Conservation (phyloP, 2,329 filamentous ascomycete genomes). For the Nannizziopsis arthrosporioides region DNA sequence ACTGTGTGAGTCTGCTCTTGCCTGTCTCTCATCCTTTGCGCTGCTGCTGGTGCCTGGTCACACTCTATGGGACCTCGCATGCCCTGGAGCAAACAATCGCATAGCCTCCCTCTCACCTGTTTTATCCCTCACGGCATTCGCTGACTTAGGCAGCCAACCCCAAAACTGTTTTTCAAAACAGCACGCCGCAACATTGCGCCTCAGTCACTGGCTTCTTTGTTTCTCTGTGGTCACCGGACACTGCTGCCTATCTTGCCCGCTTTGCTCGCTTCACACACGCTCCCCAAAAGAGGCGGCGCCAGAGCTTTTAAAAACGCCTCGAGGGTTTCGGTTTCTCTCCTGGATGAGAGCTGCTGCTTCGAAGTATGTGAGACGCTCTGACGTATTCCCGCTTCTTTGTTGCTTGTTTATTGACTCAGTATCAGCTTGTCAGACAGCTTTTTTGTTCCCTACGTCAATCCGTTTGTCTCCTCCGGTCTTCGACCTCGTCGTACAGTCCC, state of each 20-base stretch:
- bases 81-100: too few species aligned
- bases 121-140: too few species aligned
- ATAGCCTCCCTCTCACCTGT: too few species aligned
- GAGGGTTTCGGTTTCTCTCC: not conserved
- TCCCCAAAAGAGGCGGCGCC: not conserved
- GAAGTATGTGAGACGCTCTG: not conserved
- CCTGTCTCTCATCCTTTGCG: too few species aligned
- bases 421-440: not conserved
- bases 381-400: not conserved
- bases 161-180: too few species aligned
- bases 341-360: slow-evolving; percentile 3
- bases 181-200: not conserved
- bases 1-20: too few species aligned
- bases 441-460: not conserved
- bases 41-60: too few species aligned
- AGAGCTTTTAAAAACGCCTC: slow-evolving; percentile 5
- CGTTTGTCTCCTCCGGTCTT: not conserved
- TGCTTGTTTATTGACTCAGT: not conserved
- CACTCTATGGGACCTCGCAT: too few species aligned
- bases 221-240: not conserved
- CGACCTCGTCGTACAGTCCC: not conserved
- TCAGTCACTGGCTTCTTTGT: not conserved
- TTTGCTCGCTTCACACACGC: not conserved
- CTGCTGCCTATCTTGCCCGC: slow-evolving; percentile 5
- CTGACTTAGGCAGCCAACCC: not conserved